Evolutionary conservation across 164 flowering plant genomes (phyloP).

Genomic region (Tetracentron sinense): DNA sequence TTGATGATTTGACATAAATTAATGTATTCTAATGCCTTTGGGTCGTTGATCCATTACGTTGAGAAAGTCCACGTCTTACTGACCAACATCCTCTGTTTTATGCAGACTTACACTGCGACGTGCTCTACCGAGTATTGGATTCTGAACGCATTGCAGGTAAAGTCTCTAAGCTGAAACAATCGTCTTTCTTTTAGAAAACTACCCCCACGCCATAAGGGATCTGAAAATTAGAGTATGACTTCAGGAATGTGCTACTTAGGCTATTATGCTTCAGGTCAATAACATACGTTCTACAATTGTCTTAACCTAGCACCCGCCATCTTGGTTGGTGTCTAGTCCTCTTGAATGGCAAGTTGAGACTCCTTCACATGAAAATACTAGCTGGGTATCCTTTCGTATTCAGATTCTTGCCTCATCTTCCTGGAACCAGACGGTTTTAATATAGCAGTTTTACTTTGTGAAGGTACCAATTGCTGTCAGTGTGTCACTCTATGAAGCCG

Average conservation of each 20-base stretch:
- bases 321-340: neutral
- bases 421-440: neutral
- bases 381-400: neutral
- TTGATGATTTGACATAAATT: neutral
- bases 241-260: too few relatives aligned
- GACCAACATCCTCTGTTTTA: too few relatives aligned
- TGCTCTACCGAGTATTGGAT: constrained; percentile 64
- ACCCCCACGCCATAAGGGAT: too few relatives aligned
- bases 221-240: too few relatives aligned
- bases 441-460: neutral
- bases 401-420: constrained; percentile 4
- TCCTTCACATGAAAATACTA: neutral
- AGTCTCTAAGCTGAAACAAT: neutral
- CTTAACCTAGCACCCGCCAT: neutral
- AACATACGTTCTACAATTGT: neutral
- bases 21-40: neutral
- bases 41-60: neutral
- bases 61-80: neutral
- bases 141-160: constrained; percentile 61
- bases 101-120: constrained; percentile 50
- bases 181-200: neutral
- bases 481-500: constrained; percentile 49
- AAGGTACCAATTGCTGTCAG: constrained; percentile 60
- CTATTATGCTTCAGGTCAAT: neutral
- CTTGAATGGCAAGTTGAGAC: neutral